Percentiles rank a stretch among this genome's conserved stretches.
phyloP scores from a whole-genome alignment of 306 rosid species.

The Prinsepia uniflora region DNA sequence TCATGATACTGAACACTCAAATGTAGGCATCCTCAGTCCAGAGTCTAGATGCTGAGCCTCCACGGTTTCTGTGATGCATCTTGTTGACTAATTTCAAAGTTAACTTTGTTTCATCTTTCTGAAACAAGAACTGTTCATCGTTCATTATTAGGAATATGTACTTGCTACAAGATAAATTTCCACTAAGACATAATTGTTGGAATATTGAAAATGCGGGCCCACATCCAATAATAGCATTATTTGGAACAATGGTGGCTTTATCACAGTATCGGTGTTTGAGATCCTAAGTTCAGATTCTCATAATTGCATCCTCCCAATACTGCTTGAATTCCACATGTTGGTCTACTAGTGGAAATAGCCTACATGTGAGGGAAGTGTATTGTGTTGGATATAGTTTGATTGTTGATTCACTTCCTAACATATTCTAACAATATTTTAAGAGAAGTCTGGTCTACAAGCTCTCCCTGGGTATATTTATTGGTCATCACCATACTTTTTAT shows the following conservation, averaged over 20 bases:
- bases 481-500: too few species aligned
- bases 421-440: background rate
- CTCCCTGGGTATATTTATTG: too few species aligned
- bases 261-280: background rate
- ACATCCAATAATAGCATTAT: too few species aligned
- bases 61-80: background rate
- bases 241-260: background rate
- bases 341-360: background rate
- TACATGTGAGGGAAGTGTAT: background rate
- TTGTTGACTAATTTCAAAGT: background rate
- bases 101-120: background rate
- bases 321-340: background rate
- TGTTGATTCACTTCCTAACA: background rate
- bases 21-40: background rate
- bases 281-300: background rate
- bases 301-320: background rate
- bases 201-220: background rate
- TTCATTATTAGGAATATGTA: background rate
- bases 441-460: background rate
- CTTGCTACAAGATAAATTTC: background rate
- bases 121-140: background rate
- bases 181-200: background rate
- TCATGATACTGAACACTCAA: too few species aligned
- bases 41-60: background rate
- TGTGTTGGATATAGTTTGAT: background rate